Evolutionary conservation across 2,329 filamentous ascomycete species (phyloP).

Genomic region (Epichloe gansuensis): DNA sequence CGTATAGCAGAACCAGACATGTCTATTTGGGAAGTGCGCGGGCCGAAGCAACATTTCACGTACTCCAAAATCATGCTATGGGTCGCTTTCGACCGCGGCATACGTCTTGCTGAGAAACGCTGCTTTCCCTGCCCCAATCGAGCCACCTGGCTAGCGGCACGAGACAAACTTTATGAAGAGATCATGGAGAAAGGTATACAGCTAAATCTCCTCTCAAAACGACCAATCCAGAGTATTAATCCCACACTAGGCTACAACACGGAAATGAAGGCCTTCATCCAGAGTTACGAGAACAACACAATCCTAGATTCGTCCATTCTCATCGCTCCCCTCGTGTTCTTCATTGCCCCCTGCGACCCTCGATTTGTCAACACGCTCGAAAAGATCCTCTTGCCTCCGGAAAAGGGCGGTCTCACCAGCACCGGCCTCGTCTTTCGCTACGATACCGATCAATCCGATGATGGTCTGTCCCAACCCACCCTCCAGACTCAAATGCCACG

Average conservation of each 20-base stretch:
- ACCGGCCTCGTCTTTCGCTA: constrained; percentile 67
- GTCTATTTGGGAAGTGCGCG: constrained; percentile 75
- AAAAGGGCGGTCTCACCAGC: constrained; percentile 63
- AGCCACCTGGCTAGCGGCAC: constrained; percentile 48
- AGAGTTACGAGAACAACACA: constrained; percentile 61
- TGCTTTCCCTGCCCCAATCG: constrained; percentile 63
- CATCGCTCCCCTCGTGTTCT: constrained; percentile 68
- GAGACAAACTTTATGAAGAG: constrained; percentile 59
- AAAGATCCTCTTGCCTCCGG: constrained; percentile 55
- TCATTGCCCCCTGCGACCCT: constrained; percentile 65
- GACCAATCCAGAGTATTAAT: not conserved
- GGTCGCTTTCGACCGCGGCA: constrained; percentile 65
- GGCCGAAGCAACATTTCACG: constrained; percentile 62
- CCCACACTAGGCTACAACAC: constrained; percentile 40
- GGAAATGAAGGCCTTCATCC: constrained; percentile 56
- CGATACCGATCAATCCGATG: constrained; percentile 53
- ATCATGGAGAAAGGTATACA: constrained; percentile 55
- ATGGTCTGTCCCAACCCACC: constrained; percentile 35
- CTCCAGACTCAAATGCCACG: no score
- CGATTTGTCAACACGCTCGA: constrained; percentile 62
- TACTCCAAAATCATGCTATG: constrained; percentile 79
- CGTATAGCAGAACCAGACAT: constrained; percentile 48
- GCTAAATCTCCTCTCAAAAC: not conserved
- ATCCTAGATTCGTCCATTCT: constrained; percentile 62
- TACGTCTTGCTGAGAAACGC: constrained; percentile 62